Evolutionary conservation across 108 stramenopile genomes (phyloP).

Genomic region (Chaetoceros muelleri): DNA sequence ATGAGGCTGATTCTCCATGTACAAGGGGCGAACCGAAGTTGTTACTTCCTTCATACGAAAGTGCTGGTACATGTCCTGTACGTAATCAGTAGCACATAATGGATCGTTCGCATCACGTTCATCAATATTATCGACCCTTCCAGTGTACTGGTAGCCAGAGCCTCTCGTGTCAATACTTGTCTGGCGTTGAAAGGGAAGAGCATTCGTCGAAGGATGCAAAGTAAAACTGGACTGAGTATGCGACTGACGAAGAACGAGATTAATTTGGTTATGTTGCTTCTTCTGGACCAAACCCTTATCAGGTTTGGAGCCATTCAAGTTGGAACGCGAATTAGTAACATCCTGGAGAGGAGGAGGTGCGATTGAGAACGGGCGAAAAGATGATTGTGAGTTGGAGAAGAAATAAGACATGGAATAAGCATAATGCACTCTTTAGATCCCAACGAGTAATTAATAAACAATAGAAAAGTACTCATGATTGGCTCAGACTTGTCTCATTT

Average conservation of each 20-base stretch:
- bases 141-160: conserved; percentile 77
- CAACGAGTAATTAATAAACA: too few species aligned
- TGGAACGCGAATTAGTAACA: conserved; percentile 18
- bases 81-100: conserved; percentile 88
- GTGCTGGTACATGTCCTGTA: conserved; percentile 91
- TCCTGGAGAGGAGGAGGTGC: conserved; percentile 19
- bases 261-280: not conserved
- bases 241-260: too few species aligned
- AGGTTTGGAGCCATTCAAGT: not conserved
- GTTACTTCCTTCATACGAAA: conserved; percentile 73
- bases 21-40: conserved; percentile 66
- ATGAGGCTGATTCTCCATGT: conserved; percentile 49
- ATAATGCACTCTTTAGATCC: too few species aligned
- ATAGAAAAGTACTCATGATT: too few species aligned
- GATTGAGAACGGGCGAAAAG: too few species aligned
- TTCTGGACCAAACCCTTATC: not conserved
- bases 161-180: too few species aligned
- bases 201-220: too few species aligned
- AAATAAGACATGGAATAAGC: too few species aligned
- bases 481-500: too few species aligned
- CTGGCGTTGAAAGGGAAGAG: too few species aligned
- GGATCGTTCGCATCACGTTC: conserved; percentile 90
- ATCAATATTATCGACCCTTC: conserved; percentile 88
- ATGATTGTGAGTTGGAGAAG: too few species aligned
- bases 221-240: too few species aligned